Base-by-base conservation (phyloP, 2,329 filamentous ascomycete genomes). In the Dothistroma pini region DNA sequence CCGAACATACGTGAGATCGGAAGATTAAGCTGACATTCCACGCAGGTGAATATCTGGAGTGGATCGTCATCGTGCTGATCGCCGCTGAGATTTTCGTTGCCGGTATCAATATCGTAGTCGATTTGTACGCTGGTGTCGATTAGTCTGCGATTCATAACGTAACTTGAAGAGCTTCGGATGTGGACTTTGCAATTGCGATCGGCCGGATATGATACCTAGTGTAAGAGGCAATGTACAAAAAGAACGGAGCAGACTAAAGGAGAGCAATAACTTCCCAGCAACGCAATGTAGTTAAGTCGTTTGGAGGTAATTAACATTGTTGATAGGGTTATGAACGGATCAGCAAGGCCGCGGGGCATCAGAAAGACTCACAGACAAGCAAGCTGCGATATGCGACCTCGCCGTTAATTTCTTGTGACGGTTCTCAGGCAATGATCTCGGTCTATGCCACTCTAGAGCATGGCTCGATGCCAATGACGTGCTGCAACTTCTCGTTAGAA, bases 61-160 rank as follows among this genome's bases (percentile, higher is more conserved):
- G 80, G 80, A 81, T 82, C 58, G 93, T 99, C 49, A 97, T 99
- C 70, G 84, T 97, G 22, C 86, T 99, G 54, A 97, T 99, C 71
- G 93, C 93, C 8, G 93, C 93, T 12, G 95, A 99, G 75, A 97
- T 97, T 64, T 79, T 97, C 8, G 92, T 97, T 53, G 72, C 71
- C 2, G 89, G 86, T 19, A 89, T 97, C 70, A 97, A 97, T 75
- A 97, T 99, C 65, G 84, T 97, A 32, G 95, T 97, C 35, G 95
- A 97, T 76, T 74, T 97, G 67, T 96, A 96, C 71, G 92, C 89
- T 60, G 83, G 73, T 6, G 69, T 61, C 41, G 64, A 64, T 47
- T 66, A 59, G 52, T 35, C 19, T 16, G 6, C 16, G 31, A 16
- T 11, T 19, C 1, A 14, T 12, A 48, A 54, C 22, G 2, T 19